These are phyloP conservation scores for Leishmania guyanensis DNA, from an alignment of 208 protist genomes.

Conservation along the genomic window DNA sequence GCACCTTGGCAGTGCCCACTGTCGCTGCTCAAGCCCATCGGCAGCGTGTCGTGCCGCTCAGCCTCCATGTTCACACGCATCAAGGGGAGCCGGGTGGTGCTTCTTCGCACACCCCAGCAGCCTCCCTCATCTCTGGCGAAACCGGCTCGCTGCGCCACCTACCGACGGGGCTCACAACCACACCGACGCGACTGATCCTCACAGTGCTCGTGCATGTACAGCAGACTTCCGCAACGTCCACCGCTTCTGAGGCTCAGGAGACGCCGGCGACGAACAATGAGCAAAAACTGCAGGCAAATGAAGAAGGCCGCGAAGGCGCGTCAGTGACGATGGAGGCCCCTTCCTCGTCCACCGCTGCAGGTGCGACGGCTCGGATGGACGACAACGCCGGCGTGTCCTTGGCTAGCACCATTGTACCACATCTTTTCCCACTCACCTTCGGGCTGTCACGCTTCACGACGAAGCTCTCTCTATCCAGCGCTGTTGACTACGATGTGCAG, in stretches of 20 bases:
- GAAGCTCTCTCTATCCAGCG: constrained; percentile 21
- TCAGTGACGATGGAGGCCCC: not conserved
- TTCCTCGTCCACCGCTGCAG: not conserved
- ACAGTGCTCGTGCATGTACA: constrained; percentile 29
- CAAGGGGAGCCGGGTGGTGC: constrained; percentile 7
- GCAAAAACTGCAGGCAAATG: not conserved
- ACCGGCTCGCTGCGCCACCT: constrained; percentile 10
- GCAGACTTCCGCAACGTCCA: not conserved
- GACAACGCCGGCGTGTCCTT: not conserved
- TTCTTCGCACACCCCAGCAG: constrained; percentile 6
- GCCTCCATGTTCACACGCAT: constrained; percentile 27
- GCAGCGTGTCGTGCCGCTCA: constrained; percentile 23
- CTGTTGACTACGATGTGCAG: constrained; percentile 23
- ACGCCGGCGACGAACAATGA: not conserved
- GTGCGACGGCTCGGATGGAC: constrained; percentile 4
- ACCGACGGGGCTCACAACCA: not conserved
- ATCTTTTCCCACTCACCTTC: constrained; percentile 29
- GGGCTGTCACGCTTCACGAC: constrained; percentile 23
- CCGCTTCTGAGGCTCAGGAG: not conserved
- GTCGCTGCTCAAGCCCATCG: not conserved
- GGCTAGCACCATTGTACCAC: constrained; percentile 10
- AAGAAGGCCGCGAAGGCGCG: not conserved
- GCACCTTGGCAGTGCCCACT: not conserved
- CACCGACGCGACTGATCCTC: constrained; percentile 22
- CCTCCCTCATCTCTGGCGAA: constrained; percentile 15